These are phyloP conservation scores for Tulasnella sp. DNA, from an alignment of 768 basidiomycete species.

Conservation along the genomic window DNA sequence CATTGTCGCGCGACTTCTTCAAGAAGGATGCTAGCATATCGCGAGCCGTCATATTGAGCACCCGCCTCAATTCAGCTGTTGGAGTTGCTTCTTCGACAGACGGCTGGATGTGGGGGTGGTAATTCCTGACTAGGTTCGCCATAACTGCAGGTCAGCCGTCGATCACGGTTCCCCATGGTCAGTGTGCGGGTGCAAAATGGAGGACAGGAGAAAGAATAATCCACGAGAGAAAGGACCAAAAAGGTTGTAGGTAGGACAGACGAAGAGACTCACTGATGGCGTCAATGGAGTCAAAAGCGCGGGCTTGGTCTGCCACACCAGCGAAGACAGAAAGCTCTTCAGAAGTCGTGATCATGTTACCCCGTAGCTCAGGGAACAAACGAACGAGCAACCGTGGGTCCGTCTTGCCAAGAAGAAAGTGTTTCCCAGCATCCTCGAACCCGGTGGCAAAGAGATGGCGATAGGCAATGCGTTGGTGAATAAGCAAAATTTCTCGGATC, in stretches of 20 bases:
- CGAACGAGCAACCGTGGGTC: slow-evolving; percentile 77
- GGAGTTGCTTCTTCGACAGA: slow-evolving; percentile 60
- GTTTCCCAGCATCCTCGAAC: slow-evolving; percentile 74
- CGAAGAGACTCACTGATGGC: slow-evolving; percentile 68
- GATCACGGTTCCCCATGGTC: slow-evolving; percentile 9
- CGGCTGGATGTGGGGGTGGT: slow-evolving; percentile 76
- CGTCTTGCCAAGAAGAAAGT: slow-evolving; percentile 70
- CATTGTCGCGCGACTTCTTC: slow-evolving; percentile 46
- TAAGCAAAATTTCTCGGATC: slow-evolving; percentile 52
- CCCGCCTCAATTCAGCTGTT: slow-evolving; percentile 57
- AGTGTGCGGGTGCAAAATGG: slow-evolving; percentile 32
- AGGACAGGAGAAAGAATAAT: slow-evolving; percentile 28
- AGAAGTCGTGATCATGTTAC: slow-evolving; percentile 38
- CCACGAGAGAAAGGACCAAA: slow-evolving; percentile 26
- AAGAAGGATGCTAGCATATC: slow-evolving; percentile 71
- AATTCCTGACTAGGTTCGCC: slow-evolving; percentile 84
- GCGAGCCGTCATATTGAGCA: slow-evolving; percentile 54
- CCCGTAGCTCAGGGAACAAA: slow-evolving; percentile 70
- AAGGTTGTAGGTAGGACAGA: slow-evolving; percentile 24
- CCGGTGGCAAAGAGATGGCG: slow-evolving; percentile 68
- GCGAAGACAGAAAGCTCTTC: slow-evolving; percentile 64
- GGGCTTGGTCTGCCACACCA: slow-evolving; percentile 67
- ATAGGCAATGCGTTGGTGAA: slow-evolving; percentile 77
- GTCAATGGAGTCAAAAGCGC: slow-evolving; percentile 59
- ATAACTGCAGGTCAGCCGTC: slow-evolving; percentile 66